Evolutionary conservation across 2,329 filamentous ascomycete species (phyloP).

Genomic region (Aspergillus nomiae): DNA sequence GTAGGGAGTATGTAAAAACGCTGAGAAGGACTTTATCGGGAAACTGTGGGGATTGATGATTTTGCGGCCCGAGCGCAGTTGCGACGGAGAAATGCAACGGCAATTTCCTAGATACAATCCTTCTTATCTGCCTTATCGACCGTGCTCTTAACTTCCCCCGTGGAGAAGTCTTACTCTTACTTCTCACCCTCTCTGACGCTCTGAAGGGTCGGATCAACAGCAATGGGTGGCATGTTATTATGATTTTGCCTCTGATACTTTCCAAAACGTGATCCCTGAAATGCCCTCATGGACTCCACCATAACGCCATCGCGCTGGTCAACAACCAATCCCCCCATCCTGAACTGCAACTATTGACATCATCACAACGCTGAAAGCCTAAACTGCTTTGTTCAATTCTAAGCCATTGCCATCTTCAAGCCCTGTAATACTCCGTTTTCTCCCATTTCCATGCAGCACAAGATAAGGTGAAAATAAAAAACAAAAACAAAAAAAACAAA

Average conservation of each 20-base stretch:
- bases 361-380: neutral
- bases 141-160: neutral
- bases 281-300: neutral
- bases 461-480: neutral
- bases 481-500: too few relatives aligned
- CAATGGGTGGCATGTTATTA: neutral
- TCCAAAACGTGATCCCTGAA: neutral
- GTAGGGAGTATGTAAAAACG: neutral
- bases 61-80: constrained; percentile 21
- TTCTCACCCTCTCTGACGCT: neutral
- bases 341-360: neutral
- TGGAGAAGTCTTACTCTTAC: neutral
- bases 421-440: neutral
- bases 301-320: neutral
- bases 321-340: neutral
- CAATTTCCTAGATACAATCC: constrained; percentile 13
- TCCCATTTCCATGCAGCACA: neutral
- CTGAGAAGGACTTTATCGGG: constrained; percentile 1
- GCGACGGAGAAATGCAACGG: constrained; percentile 22
- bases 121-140: constrained; percentile 6
- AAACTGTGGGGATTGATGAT: constrained; percentile 19
- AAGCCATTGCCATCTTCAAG: neutral
- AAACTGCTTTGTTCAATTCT: neutral
- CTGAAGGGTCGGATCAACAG: neutral
- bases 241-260: neutral